Percentiles rank a stretch among this genome's conserved stretches.
Conservation (phyloP, 192 early-diverging fungal genomes). For the Thamnidium elegans region DNA sequence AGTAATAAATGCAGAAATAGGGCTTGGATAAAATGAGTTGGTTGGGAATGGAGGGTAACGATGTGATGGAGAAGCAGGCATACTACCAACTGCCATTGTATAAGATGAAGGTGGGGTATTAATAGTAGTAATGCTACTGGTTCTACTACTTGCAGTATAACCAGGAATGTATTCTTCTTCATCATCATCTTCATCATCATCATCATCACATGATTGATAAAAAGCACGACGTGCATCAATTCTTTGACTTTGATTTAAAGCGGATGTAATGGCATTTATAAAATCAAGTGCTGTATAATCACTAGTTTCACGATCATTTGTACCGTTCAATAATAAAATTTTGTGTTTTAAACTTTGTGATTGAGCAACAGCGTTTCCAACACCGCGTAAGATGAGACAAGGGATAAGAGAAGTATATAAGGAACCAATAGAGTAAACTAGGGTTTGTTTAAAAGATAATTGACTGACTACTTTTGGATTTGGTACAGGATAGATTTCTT, state of each 20-base stretch:
- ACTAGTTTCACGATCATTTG: constrained; percentile 65
- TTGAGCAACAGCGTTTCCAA: constrained; percentile 61
- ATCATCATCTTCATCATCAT: neutral
- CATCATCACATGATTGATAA: constrained; percentile 22
- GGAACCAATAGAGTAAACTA: constrained; percentile 76
- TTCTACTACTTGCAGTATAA: neutral
- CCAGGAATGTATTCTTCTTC: neutral
- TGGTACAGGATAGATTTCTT: constrained; percentile 64
- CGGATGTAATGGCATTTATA: constrained; percentile 60
- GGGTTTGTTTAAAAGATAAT: constrained; percentile 50
- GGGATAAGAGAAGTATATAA: constrained; percentile 74
- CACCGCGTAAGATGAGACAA: constrained; percentile 63
- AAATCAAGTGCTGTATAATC: constrained; percentile 73
- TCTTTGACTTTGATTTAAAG: constrained; percentile 50
- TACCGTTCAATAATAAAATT: constrained; percentile 67
- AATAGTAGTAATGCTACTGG: neutral
- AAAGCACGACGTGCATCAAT: constrained; percentile 39
- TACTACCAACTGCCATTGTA: constrained; percentile 1
- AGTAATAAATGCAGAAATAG: constrained; percentile 45
- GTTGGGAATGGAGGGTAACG: constrained; percentile 36
- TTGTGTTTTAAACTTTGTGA: constrained; percentile 53
- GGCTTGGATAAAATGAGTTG: constrained; percentile 31
- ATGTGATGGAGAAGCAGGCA: constrained; percentile 21
- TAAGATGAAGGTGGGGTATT: constrained; percentile 19
- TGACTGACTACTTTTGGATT: constrained; percentile 57